phyloP scores from a whole-genome alignment of 768 basidiomycete species.

The Coprinellus micaceus region DNA sequence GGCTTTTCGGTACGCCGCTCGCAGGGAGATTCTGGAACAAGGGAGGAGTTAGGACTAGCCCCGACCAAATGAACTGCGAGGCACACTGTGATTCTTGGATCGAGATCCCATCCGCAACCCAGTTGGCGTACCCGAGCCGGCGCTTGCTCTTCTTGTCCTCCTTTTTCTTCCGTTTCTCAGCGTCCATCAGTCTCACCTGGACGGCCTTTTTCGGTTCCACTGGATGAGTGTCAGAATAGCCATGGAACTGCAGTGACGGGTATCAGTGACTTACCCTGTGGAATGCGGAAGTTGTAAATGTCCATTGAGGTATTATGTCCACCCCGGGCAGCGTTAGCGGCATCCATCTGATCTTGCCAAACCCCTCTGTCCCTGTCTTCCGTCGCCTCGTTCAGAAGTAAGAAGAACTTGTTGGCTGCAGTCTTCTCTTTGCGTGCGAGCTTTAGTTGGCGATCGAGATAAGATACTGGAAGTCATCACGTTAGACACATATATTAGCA shows the following conservation, averaged over 20 bases:
- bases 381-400: background rate
- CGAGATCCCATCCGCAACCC: too few species aligned
- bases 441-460: too few species aligned
- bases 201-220: background rate
- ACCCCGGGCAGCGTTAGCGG: background rate
- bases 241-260: too few species aligned
- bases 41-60: too few species aligned
- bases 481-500: background rate
- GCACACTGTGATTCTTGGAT: too few species aligned
- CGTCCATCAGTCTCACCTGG: background rate
- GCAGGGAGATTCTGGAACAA: too few species aligned
- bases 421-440: background rate
- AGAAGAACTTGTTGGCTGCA: background rate
- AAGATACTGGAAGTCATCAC: background rate
- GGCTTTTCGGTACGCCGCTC: too few species aligned
- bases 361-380: background rate
- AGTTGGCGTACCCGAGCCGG: too few species aligned
- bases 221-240: background rate
- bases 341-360: background rate
- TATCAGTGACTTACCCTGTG: background rate
- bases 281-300: too few species aligned
- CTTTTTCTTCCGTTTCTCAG: background rate
- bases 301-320: too few species aligned
- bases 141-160: too few species aligned
- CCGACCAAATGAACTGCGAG: too few species aligned